Evolutionary conservation across 345 rosid species (phyloP), one percentile per base, ranked within the genome.

Genomic region (Conringia planisiliqua): DNA sequence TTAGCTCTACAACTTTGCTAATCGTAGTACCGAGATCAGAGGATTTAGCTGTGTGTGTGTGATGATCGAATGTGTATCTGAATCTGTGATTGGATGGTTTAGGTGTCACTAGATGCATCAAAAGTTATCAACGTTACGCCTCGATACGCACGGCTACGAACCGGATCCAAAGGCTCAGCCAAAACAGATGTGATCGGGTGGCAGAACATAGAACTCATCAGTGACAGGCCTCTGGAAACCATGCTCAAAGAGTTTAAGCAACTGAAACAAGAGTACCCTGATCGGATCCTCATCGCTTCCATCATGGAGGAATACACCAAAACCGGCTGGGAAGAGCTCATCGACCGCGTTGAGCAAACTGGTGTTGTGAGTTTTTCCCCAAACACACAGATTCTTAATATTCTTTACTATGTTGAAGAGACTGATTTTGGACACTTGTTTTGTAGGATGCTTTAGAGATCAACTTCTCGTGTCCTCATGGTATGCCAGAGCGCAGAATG

Each of bases 401-500:
- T 10, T 38, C 32, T 51, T 50, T 26, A 4, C 40, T 5, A 56
- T 55, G 44, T 61, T 32, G 27, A 75, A 48, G 20, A 40, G 33
- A 69, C 1, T 58, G 48, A 10, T 18, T 50, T 2, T 62, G 46
- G 70, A 16, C 51, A 0, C 2, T 67, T 70, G 48, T 73, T 33
- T 50, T 69, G 18, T 68, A 95, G 98, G 99, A 95, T 86, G 99
- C 96, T 10, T 83, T 95, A 56, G 99, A 95, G 68, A 82, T 95
- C 74, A 95, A 95, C 75, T 95, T 95, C 82, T 95, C 98, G 27
- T 95, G 99, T 79, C 99, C 99, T 67, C 99, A 92, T 22, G 98
- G 99, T 20, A 95, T 95, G 99, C 99, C 99, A 6, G 99, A 92
- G 80, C 91, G 99, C 30, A 92, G 84, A 83, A 92, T 95, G 99